These are phyloP conservation scores for Clonostachys chloroleuca DNA, from an alignment of 2,329 filamentous ascomycete genomes.

Conservation along the genomic window DNA sequence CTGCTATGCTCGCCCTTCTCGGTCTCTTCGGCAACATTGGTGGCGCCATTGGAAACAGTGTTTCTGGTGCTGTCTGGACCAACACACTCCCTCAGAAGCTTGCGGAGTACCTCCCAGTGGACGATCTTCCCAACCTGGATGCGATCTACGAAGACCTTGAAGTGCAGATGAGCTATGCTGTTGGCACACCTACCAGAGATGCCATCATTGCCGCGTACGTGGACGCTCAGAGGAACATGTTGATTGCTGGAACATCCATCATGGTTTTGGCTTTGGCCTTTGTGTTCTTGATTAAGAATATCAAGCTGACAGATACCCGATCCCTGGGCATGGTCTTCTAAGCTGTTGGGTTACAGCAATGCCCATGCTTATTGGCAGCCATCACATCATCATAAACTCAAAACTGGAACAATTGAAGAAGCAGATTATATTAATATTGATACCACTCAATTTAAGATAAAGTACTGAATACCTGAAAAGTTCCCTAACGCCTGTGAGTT, in stretches of 20 bases:
- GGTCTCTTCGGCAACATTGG: slow-evolving; percentile 8
- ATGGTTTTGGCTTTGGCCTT: slow-evolving; percentile 24
- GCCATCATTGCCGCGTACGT: slow-evolving; percentile 54
- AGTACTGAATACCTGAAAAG: no score
- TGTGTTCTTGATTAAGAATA: slow-evolving; percentile 38
- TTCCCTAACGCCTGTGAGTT: no score
- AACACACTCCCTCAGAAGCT: slow-evolving; percentile 31
- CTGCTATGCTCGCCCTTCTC: slow-evolving; percentile 11
- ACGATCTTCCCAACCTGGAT: slow-evolving; percentile 21
- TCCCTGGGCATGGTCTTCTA: no score
- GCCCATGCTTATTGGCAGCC: no score
- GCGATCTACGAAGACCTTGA: slow-evolving; percentile 49
- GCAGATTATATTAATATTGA: no score
- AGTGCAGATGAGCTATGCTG: slow-evolving; percentile 41
- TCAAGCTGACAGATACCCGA: slow-evolving; percentile 36
- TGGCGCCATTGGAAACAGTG: slow-evolving; percentile 8
- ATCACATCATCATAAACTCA: no score
- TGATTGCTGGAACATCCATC: slow-evolving; percentile 20
- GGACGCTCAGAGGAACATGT: slow-evolving; percentile 40
- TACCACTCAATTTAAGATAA: no score
- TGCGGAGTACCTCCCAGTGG: slow-evolving; percentile 38
- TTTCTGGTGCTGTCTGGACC: slow-evolving; percentile 14
- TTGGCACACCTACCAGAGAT: slow-evolving; percentile 31
- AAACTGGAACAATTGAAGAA: no score
- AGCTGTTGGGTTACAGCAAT: no score